These are phyloP conservation scores for Meyerozyma guilliermondii DNA, from an alignment of 1,139 yeast species.

Conservation along the genomic window DNA sequence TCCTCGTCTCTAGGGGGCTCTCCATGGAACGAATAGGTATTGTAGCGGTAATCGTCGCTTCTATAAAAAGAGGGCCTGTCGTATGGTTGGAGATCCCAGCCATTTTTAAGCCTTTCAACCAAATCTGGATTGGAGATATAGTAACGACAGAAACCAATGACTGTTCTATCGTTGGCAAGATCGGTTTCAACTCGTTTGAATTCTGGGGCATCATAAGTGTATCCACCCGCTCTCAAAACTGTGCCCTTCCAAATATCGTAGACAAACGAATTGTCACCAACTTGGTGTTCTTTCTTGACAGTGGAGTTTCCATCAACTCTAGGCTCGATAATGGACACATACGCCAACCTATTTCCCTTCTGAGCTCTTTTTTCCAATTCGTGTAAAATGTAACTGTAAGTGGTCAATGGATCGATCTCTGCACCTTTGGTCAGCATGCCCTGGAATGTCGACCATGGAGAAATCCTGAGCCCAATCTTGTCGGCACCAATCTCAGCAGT, in stretches of 20 bases:
- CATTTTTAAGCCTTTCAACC: constrained; percentile 10
- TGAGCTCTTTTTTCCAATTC: constrained; percentile 10
- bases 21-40: constrained; percentile 4
- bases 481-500: constrained; percentile 7
- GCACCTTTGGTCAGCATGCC: constrained; percentile 25
- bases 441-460: constrained; percentile 16
- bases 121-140: constrained; percentile 15
- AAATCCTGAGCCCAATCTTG: constrained; percentile 9
- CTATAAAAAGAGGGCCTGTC: constrained; percentile 7
- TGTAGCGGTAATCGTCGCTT: constrained; percentile 5
- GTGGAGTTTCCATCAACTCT: constrained; percentile 14
- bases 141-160: constrained; percentile 8
- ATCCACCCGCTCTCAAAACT: constrained; percentile 40
- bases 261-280: constrained; percentile 27
- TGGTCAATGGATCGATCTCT: constrained; percentile 27
- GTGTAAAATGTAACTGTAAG: constrained; percentile 23
- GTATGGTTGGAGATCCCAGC: constrained; percentile 7
- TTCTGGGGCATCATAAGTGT: constrained; percentile 9
- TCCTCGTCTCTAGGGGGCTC: background rate
- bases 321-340: constrained; percentile 18
- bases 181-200: constrained; percentile 4
- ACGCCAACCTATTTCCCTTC: constrained; percentile 10
- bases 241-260: constrained; percentile 45
- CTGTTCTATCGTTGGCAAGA: constrained; percentile 4
- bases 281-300: constrained; percentile 5